Evolutionary conservation across 768 basidiomycete genomes (phyloP).

Genomic region (Leucosporidium scottii): DNA sequence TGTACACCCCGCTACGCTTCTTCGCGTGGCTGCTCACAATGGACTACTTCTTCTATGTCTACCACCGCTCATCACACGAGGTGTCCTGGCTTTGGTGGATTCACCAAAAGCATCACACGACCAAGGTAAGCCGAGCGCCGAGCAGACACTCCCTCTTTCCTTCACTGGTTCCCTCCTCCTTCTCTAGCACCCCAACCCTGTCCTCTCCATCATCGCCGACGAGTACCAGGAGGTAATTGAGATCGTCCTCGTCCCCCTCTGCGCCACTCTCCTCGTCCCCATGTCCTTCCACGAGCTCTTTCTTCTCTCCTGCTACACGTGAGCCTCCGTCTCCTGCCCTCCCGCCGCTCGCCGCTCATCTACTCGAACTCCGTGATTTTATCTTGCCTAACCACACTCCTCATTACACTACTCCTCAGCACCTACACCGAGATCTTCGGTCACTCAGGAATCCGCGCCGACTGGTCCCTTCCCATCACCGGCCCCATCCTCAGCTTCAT

Average conservation of each 20-base stretch:
- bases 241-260: constrained; percentile 9
- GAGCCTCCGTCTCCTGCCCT: neutral
- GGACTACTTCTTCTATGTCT: constrained; percentile 9
- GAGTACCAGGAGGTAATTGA: constrained; percentile 14
- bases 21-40: neutral
- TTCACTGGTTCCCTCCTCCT: neutral
- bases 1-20: neutral
- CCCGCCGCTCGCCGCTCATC: neutral
- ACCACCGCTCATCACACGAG: constrained; percentile 4
- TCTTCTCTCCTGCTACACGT: constrained; percentile 4
- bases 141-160: too few species aligned
- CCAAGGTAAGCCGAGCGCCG: neutral
- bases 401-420: too few species aligned
- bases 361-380: too few species aligned
- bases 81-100: neutral
- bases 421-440: constrained; percentile 14
- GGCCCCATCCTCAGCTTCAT: constrained; percentile 4
- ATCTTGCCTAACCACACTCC: too few species aligned
- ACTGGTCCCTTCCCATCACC: constrained; percentile 15
- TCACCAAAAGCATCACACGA: neutral
- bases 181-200: neutral
- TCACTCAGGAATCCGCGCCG: constrained; percentile 16
- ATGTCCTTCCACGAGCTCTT: constrained; percentile 24
- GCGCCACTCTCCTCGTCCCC: constrained; percentile 16
- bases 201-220: constrained; percentile 16